A percentile compares a stretch with the other conserved stretches of the same genome.
These are phyloP conservation scores for Prunella vulgaris DNA, from an alignment of 257 asterid species.

Conservation along the genomic window DNA sequence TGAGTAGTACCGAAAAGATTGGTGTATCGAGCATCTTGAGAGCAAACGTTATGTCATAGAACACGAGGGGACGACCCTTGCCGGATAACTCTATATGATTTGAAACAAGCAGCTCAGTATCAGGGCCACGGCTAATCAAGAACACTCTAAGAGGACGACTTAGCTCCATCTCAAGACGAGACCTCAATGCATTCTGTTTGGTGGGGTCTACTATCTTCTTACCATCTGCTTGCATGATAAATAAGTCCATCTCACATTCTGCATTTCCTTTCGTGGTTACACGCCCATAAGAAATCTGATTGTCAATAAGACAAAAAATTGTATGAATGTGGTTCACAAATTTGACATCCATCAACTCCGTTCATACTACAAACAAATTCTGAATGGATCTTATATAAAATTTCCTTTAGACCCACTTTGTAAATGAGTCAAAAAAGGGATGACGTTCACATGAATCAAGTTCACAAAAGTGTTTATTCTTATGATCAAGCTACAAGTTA, in stretches of 20 bases:
- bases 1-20: slow-evolving; percentile 58
- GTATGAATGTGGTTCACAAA: neutral
- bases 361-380: no score
- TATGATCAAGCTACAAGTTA: neutral
- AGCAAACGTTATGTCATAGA: slow-evolving; percentile 78
- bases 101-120: slow-evolving; percentile 74
- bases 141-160: slow-evolving; percentile 79
- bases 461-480: no score
- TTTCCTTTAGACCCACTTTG: no score
- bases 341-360: no score
- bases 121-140: slow-evolving; percentile 79
- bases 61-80: slow-evolving; percentile 82
- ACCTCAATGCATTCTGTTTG: slow-evolving; percentile 48
- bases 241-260: slow-evolving; percentile 76
- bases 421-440: no score
- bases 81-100: slow-evolving; percentile 86
- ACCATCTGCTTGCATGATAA: slow-evolving; percentile 80
- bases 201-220: slow-evolving; percentile 71
- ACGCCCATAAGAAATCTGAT: slow-evolving; percentile 84
- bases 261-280: slow-evolving; percentile 45
- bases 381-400: no score
- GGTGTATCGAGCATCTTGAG: slow-evolving; percentile 70
- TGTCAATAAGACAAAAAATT: neutral
- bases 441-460: no score
- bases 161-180: slow-evolving; percentile 70